Percentiles rank a stretch among this genome's conserved stretches.
Evolutionary conservation across 257 asterid genomes (phyloP).

Genomic region (Solanum corneliomulleri): DNA sequence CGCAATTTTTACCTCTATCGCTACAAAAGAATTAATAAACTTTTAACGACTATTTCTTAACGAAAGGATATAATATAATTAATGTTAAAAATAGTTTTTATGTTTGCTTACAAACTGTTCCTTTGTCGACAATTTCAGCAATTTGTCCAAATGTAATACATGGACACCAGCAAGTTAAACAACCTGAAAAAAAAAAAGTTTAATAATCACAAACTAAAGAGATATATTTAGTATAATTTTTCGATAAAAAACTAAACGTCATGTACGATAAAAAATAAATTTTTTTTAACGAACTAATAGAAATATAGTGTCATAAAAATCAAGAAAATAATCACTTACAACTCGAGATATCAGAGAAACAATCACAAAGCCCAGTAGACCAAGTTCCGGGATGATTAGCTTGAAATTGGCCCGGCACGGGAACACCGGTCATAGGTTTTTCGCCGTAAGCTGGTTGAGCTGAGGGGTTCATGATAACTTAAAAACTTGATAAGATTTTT

Average conservation of each 20-base stretch:
- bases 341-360: slow-evolving; percentile 20
- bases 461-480: background rate
- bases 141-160: slow-evolving; percentile 25
- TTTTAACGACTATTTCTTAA: background rate
- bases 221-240: too few relatives aligned
- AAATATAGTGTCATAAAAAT: background rate
- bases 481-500: background rate
- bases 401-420: background rate
- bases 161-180: slow-evolving; percentile 17
- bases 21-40: too few relatives aligned
- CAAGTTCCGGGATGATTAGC: slow-evolving; percentile 12
- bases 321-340: slow-evolving; percentile 10
- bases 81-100: too few relatives aligned
- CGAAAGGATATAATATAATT: background rate
- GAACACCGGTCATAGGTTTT: background rate
- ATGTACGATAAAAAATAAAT: too few relatives aligned
- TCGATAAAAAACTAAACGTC: too few relatives aligned
- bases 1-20: background rate
- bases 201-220: too few relatives aligned
- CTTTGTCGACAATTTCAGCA: slow-evolving; percentile 16
- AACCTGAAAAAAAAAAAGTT: slow-evolving; percentile 3
- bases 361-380: slow-evolving; percentile 37
- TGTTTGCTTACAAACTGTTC: slow-evolving; percentile 11
- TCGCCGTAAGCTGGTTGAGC: background rate
- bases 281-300: background rate